Conservation (phyloP, 306 rosid genomes). For the Quercus ilex region DNA sequence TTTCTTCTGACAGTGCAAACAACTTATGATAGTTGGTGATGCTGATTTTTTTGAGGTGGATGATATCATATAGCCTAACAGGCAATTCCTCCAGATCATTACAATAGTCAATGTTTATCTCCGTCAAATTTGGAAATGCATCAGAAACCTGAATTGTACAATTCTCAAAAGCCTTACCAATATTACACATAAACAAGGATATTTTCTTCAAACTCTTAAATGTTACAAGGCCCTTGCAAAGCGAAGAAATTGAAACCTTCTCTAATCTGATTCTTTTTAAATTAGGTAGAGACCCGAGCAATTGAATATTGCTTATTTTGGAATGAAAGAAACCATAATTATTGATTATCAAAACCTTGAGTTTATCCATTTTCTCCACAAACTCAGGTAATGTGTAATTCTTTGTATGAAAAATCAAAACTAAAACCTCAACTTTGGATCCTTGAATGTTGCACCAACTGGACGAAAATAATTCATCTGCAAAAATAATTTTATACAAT, state of each 20-base stretch:
- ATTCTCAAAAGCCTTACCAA: constrained; percentile 35
- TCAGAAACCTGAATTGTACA: constrained; percentile 26
- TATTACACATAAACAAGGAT: constrained; percentile 60
- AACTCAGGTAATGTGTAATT: constrained; percentile 43
- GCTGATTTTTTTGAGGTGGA: constrained; percentile 40
- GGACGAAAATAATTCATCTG: constrained; percentile 51
- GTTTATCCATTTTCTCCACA: constrained; percentile 39
- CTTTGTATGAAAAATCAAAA: constrained; percentile 37
- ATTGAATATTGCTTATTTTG: constrained; percentile 30
- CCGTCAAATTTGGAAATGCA: constrained; percentile 44
- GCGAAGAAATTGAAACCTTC: constrained; percentile 39
- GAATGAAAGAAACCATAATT: constrained; percentile 37
- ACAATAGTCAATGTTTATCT: constrained; percentile 60
- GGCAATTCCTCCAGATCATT: constrained; percentile 46
- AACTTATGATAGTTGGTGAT: constrained; percentile 58
- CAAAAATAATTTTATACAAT: constrained; percentile 20
- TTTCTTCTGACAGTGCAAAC: constrained; percentile 40
- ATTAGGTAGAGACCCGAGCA: constrained; percentile 20
- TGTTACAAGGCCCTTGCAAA: constrained; percentile 10
- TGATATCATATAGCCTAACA: constrained; percentile 24
- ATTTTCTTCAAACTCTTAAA: constrained; percentile 44
- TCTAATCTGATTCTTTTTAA: constrained; percentile 52
- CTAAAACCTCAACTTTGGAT: constrained; percentile 45
- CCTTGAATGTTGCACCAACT: constrained; percentile 48
- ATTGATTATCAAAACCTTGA: constrained; percentile 51